Percentiles rank a stretch among this genome's conserved stretches.
phyloP scores from a whole-genome alignment of 169 alveolate species.

The Plasmodium adleri region DNA sequence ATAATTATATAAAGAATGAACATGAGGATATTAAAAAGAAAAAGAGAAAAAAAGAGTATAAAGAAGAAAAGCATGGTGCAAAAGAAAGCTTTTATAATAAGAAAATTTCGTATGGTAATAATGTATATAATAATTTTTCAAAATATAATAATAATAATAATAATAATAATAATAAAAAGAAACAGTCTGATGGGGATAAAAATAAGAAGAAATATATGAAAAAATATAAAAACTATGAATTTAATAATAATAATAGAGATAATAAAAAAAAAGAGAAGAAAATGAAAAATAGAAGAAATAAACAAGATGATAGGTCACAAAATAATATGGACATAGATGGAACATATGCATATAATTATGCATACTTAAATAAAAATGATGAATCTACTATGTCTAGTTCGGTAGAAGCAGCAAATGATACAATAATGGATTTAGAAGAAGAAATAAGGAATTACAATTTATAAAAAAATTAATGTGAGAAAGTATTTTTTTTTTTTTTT shows the following conservation, averaged over 20 bases:
- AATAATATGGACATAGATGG: conserved; percentile 32
- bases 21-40: conserved; percentile 15
- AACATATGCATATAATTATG: conserved; percentile 72
- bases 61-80: not conserved
- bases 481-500: not conserved
- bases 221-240: not conserved
- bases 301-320: not conserved
- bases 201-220: conserved; percentile 1
- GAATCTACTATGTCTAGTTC: conserved; percentile 48
- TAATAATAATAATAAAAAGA: too few relatives aligned
- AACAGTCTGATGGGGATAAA: not conserved
- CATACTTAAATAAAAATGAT: conserved; percentile 41
- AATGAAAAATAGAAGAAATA: not conserved
- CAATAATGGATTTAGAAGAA: conserved; percentile 73
- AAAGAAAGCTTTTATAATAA: not conserved
- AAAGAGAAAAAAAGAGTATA: conserved; percentile 5
- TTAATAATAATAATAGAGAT: conserved; percentile 6
- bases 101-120: not conserved
- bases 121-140: conserved; percentile 9
- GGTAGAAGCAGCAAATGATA: conserved; percentile 28
- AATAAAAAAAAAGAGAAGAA: not conserved
- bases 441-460: conserved; percentile 53
- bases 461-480: too few relatives aligned
- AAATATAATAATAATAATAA: not conserved
- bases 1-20: conserved; percentile 7